phyloP scores from a whole-genome alignment of 768 basidiomycete species.

The Trametes sanguinea region DNA sequence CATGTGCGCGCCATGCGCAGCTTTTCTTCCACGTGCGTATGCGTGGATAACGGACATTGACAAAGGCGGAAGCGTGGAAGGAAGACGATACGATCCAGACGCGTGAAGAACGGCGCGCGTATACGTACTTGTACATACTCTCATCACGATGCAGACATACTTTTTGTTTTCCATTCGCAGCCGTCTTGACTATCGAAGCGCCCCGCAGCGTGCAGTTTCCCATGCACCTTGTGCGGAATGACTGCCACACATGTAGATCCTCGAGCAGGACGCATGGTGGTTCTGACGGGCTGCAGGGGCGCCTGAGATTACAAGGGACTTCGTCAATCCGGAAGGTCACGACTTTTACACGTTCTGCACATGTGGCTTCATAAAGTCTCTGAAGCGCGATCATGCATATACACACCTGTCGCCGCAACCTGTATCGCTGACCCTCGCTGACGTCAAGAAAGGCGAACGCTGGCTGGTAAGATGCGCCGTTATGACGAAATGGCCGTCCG shows the following conservation, averaged over 20 bases:
- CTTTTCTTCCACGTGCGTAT: not conserved
- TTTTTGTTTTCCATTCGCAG: not conserved
- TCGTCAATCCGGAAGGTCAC: not conserved
- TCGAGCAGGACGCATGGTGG: conserved; percentile 10
- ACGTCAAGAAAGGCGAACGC: not conserved
- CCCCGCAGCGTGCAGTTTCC: not conserved
- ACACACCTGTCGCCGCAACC: not conserved
- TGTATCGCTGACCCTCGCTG: not conserved
- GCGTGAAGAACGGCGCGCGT: not conserved
- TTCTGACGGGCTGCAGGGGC: not conserved
- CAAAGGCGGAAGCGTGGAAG: conserved; percentile 1
- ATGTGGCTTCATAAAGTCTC: not conserved
- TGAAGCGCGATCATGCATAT: not conserved
- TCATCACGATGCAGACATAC: conserved; percentile 11
- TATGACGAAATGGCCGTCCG: not conserved
- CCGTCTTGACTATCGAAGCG: not conserved
- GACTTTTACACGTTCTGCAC: conserved; percentile 6
- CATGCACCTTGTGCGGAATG: not conserved
- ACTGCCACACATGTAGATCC: not conserved
- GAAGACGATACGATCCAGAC: not conserved
- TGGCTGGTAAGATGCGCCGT: not conserved
- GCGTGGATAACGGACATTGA: conserved; percentile 1
- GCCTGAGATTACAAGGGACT: not conserved
- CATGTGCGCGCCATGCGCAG: not conserved
- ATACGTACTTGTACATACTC: conserved; percentile 18